These are phyloP conservation scores for Eucalyptus pauciflora DNA, from an alignment of 345 rosid species.

Conservation along the genomic window DNA sequence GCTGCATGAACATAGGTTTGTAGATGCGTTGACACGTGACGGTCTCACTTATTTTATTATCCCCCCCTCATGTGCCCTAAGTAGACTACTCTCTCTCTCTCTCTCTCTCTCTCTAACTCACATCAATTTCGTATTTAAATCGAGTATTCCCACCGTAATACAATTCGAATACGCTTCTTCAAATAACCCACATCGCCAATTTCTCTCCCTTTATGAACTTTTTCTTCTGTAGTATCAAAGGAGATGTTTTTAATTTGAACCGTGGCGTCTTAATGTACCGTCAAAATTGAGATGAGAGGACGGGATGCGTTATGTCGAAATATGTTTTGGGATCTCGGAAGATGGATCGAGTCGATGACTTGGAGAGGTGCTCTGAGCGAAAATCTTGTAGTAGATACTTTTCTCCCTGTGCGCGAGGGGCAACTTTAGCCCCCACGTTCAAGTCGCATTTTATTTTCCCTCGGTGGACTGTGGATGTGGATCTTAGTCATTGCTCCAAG, in stretches of 20 bases:
- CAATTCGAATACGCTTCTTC: not conserved
- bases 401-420: not conserved
- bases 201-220: not conserved
- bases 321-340: not conserved
- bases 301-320: rapidly evolving
- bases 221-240: not conserved
- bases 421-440: not conserved
- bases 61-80: not conserved
- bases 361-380: not conserved
- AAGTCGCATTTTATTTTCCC: not conserved
- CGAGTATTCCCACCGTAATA: not conserved
- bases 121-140: not conserved
- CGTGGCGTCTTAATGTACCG: rapidly evolving
- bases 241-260: not conserved
- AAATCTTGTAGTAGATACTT: not conserved
- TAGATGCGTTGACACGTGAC: slow-evolving; percentile 34
- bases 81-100: not conserved
- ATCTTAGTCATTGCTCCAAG: not conserved
- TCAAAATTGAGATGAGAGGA: not conserved
- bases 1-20: slow-evolving; percentile 6
- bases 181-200: not conserved
- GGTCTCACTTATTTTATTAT: not conserved
- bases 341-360: not conserved
- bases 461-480: not conserved
- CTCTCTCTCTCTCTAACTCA: not conserved